Evolutionary conservation across 805 yeast genomes (phyloP), one percentile per base, ranked within the genome.

Genomic region (Ogataea polymorpha): DNA sequence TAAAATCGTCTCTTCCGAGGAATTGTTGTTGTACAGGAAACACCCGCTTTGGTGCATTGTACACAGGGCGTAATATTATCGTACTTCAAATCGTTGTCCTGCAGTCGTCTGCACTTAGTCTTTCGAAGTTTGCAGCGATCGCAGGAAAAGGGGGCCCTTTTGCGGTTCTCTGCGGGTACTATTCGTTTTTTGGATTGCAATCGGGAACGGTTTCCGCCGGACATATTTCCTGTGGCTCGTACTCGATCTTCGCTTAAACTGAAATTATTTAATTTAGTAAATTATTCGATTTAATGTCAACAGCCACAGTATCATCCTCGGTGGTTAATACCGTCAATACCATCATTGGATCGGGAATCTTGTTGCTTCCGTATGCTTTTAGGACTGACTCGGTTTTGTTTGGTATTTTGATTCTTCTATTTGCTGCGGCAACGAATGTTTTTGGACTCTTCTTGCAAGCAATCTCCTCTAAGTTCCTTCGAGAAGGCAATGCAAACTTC

Each of bases 281-380:
- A 14, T 13, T 14, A 13, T 18, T 2, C 6, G 3, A 9, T 14
- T 31, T 31, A 6, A 31, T 31, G 32, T 16, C 33, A 6, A 11
- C 13, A n/a, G 23, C 86, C 3, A 69, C 82, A 10, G 64, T 72
- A 18, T 45, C 56, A 2, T 82, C 90, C 1, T 82, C 91, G 2
- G 65, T 77, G 13, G 68, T 84, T 39, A 83, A 81, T 61, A 67
- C 86, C 27, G 73, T 82, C 40, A 86, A 86, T 64, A 85, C 93
- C 18, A 82, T 86, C 41, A 72, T 86, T 10, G 95, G 95, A 6
- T 88, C 93, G 0, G 95, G 95, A 1, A 67, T 84, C 30, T 69
- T 85, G 17, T 87, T 90, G 11, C 76, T 85, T 66, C 90, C 93
- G 0, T 79, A 70, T 46, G 86, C 88, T 1, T 79, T 82, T 62